These are phyloP conservation scores for Cerrena zonata DNA, from an alignment of 1,284 basidiomycete species.

Conservation along the genomic window DNA sequence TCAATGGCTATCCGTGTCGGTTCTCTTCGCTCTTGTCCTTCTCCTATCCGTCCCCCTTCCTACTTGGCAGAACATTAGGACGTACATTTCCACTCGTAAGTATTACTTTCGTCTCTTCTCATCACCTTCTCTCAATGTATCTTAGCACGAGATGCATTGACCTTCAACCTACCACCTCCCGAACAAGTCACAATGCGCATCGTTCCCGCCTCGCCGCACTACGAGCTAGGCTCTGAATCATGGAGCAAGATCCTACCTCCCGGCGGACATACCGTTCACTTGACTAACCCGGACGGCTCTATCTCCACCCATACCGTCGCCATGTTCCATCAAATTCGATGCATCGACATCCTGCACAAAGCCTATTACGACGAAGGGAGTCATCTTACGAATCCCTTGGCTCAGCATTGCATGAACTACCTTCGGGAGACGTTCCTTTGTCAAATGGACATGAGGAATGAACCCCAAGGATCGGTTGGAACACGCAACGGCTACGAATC, in stretches of 20 bases:
- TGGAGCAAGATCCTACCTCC: slow-evolving; percentile 7
- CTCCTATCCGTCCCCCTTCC: not conserved
- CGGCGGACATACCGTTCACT: slow-evolving; percentile 5
- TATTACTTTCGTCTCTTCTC: not conserved
- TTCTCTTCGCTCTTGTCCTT: not conserved
- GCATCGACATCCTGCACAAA: slow-evolving; percentile 7
- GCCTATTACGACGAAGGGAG: slow-evolving; percentile 8
- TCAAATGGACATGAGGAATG: slow-evolving; percentile 6
- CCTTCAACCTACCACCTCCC: slow-evolving; percentile 3
- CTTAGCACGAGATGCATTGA: slow-evolving; percentile 1
- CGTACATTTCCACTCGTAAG: not conserved
- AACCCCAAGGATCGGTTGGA: slow-evolving; percentile 4
- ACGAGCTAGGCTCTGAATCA: slow-evolving; percentile 3
- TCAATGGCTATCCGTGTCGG: not conserved
- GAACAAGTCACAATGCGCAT: slow-evolving; percentile 6
- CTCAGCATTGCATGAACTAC: slow-evolving; percentile 7
- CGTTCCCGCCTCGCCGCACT: slow-evolving; percentile 8
- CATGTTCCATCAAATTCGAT: slow-evolving; percentile 6
- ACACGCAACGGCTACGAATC: slow-evolving; percentile 9
- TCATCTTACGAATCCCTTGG: not conserved
- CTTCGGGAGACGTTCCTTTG: slow-evolving; percentile 5
- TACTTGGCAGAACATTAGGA: not conserved
- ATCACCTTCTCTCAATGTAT: not conserved
- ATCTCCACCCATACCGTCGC: slow-evolving; percentile 7
- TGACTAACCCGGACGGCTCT: slow-evolving; percentile 3